These are phyloP conservation scores for Gossypium davidsonii DNA, from an alignment of 441 rosid genomes.

Conservation along the genomic window DNA sequence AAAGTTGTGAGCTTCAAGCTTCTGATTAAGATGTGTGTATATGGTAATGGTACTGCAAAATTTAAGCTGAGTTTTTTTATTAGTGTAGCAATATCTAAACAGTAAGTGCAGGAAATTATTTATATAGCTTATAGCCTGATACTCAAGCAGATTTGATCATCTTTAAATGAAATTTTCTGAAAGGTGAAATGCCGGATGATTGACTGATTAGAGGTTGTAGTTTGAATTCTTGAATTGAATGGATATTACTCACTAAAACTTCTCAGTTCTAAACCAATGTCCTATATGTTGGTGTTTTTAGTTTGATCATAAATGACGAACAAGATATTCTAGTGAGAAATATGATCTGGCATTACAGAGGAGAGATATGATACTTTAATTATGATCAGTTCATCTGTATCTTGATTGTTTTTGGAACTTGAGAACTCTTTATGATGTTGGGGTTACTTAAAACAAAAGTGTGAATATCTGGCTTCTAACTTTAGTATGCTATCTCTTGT, in stretches of 20 bases:
- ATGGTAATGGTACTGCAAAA: background rate
- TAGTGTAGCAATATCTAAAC: background rate
- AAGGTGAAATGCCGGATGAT: background rate
- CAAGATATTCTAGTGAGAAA: background rate
- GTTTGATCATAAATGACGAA: background rate
- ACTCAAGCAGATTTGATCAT: background rate
- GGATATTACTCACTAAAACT: background rate
- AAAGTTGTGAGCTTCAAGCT: background rate
- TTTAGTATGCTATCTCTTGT: slow-evolving; percentile 7
- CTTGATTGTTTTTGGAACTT: background rate
- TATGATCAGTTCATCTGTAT: background rate
- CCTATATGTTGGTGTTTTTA: background rate
- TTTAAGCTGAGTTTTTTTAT: background rate
- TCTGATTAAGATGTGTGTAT: background rate
- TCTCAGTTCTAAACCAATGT: background rate
- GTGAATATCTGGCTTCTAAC: background rate
- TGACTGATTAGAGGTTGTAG: background rate
- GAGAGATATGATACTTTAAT: background rate
- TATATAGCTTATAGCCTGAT: background rate
- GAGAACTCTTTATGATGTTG: background rate
- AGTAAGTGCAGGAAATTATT: background rate
- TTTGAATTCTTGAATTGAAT: slow-evolving; percentile 1
- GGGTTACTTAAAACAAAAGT: background rate
- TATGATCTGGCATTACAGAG: background rate
- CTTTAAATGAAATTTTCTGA: background rate